phyloP scores from a whole-genome alignment of 2,329 filamentous ascomycete species.

The Penicillium sp. region DNA sequence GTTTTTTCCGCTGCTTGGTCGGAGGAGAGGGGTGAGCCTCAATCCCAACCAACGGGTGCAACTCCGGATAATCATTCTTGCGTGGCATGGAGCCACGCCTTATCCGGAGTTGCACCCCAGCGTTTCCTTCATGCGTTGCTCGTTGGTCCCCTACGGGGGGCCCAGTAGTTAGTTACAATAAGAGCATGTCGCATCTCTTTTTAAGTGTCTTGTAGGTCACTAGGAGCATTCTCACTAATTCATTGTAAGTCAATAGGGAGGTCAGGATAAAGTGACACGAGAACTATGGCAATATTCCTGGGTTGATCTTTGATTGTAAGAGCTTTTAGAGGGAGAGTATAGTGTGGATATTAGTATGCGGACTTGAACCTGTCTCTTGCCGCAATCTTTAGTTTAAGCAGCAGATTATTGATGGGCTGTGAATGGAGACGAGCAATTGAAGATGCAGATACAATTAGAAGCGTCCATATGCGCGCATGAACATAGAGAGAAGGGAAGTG shows the following conservation, averaged over 20 bases:
- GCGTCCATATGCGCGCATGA: too few species aligned
- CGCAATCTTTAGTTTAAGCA: not conserved
- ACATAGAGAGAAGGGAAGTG: not conserved
- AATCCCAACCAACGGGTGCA: not conserved
- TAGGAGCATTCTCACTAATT: not conserved
- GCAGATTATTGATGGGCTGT: not conserved
- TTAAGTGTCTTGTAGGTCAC: not conserved
- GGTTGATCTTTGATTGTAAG: not conserved
- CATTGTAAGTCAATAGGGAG: not conserved
- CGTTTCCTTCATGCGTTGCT: not conserved
- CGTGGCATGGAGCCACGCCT: constrained; percentile 2
- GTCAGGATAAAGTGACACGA: not conserved
- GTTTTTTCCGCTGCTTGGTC: not conserved
- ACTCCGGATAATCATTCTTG: not conserved
- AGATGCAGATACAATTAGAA: not conserved
- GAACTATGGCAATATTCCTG: not conserved
- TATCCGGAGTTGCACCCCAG: not conserved
- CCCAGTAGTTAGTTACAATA: not conserved
- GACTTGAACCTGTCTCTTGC: not conserved
- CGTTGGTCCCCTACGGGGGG: not conserved
- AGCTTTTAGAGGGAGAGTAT: not conserved
- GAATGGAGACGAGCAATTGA: not conserved
- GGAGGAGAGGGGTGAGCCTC: not conserved
- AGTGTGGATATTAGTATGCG: not conserved
- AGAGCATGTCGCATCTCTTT: not conserved